Percentiles rank a stretch among this genome's conserved stretches.
phyloP scores from a whole-genome alignment of 2,329 filamentous ascomycete genomes.

The Verticillium zaregamsianum region DNA sequence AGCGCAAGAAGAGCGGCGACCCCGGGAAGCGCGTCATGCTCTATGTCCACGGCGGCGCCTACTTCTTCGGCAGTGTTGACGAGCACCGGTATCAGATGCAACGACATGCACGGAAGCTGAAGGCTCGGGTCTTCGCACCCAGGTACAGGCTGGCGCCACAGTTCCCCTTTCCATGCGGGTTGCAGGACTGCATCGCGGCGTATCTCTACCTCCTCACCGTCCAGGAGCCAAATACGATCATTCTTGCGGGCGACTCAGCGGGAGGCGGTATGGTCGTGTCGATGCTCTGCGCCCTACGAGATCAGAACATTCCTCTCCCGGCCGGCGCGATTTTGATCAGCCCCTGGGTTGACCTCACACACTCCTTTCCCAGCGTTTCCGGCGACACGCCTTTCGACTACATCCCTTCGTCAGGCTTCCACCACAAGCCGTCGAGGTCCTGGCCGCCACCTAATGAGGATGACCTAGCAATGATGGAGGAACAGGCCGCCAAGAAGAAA shows the following conservation, averaged over 20 bases:
- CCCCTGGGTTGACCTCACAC: slow-evolving; percentile 93
- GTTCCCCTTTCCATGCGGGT: slow-evolving; percentile 89
- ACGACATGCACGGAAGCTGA: slow-evolving; percentile 87
- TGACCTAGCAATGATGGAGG: slow-evolving; percentile 55
- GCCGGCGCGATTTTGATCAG: slow-evolving; percentile 88
- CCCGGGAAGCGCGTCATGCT: slow-evolving; percentile 76
- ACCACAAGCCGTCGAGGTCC: slow-evolving; percentile 81
- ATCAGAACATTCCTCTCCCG: slow-evolving; percentile 78
- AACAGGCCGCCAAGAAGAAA: slow-evolving; percentile 41
- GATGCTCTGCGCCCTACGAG: slow-evolving; percentile 74
- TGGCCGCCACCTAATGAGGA: slow-evolving; percentile 90
- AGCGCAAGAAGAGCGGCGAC: slow-evolving; percentile 59
- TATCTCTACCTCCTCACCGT: slow-evolving; percentile 78
- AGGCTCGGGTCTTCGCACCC: slow-evolving; percentile 83
- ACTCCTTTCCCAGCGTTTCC: slow-evolving; percentile 89
- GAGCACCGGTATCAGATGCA: slow-evolving; percentile 99
- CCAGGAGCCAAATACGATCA: slow-evolving; percentile 75
- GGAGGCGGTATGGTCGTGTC: slow-evolving; percentile 86
- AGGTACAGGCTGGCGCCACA: slow-evolving; percentile 86
- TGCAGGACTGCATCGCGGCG: slow-evolving; percentile 84
- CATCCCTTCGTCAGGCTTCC: slow-evolving; percentile 81
- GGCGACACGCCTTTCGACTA: slow-evolving; percentile 74
- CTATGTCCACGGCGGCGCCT: slow-evolving; percentile 91
- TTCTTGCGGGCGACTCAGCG: slow-evolving; percentile 88
- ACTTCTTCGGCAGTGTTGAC: slow-evolving; percentile 93